Evolutionary conservation across 805 yeast species (phyloP).

Genomic region (Candida orba): DNA sequence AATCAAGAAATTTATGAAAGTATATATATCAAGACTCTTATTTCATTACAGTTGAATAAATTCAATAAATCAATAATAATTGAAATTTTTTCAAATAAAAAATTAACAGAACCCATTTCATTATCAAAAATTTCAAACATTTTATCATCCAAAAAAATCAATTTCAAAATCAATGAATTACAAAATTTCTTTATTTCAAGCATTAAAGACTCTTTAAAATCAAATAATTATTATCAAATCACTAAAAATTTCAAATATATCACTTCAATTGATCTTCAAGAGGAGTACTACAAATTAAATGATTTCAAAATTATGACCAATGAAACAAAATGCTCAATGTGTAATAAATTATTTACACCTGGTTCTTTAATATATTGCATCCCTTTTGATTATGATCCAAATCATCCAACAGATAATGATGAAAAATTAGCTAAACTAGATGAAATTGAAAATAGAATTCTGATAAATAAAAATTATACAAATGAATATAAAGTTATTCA

Average conservation of each 20-base stretch:
- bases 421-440: slow-evolving; percentile 29
- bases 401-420: too few species aligned
- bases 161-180: slow-evolving; percentile 15
- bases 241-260: slow-evolving; percentile 3
- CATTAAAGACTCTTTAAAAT: neutral
- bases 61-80: too few species aligned
- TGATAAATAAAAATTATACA: too few species aligned
- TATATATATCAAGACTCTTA: too few species aligned
- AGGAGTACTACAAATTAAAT: neutral
- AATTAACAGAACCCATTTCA: neutral
- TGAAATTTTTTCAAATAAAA: neutral
- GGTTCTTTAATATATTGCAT: slow-evolving; percentile 45
- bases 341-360: slow-evolving; percentile 47
- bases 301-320: neutral
- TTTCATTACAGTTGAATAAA: too few species aligned
- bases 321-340: slow-evolving; percentile 42
- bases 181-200: slow-evolving; percentile 9
- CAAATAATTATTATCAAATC: neutral
- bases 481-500: slow-evolving; percentile 11
- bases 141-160: slow-evolving; percentile 6
- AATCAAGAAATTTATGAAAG: too few species aligned
- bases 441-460: slow-evolving; percentile 34
- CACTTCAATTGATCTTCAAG: neutral
- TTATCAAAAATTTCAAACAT: neutral
- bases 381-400: slow-evolving; percentile 23